A percentile compares a stretch with the other conserved stretches of the same genome.
phyloP scores from a whole-genome alignment of 2,329 filamentous ascomycete species.

The Tolypocladium ophioglossoides region DNA sequence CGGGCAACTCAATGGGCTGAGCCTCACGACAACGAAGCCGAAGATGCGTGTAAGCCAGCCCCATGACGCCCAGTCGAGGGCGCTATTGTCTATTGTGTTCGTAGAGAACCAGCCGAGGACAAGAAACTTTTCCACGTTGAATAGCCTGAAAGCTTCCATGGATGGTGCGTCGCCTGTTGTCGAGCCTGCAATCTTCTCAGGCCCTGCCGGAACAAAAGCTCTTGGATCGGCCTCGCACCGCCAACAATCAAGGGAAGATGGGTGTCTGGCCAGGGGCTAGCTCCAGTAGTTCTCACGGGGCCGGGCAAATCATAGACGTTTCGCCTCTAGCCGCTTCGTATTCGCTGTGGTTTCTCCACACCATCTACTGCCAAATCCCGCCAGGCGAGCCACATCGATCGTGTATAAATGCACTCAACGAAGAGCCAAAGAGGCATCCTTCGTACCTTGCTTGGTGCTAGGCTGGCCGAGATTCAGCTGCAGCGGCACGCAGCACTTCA shows the following conservation, averaged over 20 bases:
- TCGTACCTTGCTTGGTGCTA: not conserved
- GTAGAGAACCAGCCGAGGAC: not conserved
- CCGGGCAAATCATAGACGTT: not conserved
- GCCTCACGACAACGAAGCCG: not conserved
- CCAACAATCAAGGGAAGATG: not conserved
- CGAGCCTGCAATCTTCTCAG: not conserved
- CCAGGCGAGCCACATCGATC: constrained; percentile 5
- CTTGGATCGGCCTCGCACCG: not conserved
- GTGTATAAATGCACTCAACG: not conserved
- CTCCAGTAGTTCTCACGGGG: not conserved
- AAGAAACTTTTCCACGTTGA: not conserved
- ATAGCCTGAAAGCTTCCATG: not conserved
- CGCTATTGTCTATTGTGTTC: not conserved
- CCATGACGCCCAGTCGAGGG: not conserved
- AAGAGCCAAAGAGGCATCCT: not conserved
- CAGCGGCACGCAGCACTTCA: not conserved
- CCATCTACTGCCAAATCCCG: constrained; percentile 9
- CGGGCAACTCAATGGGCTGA: not conserved
- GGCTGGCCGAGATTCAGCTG: not conserved
- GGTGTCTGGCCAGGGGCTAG: not conserved
- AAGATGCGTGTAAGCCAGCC: not conserved
- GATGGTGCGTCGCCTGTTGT: not conserved
- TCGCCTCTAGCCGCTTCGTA: constrained; percentile 14
- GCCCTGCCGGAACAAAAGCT: not conserved
- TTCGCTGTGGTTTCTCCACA: constrained; percentile 19